Base-by-base conservation (phyloP, 2,329 filamentous ascomycete genomes). In the Geoglossum cookeanum region DNA sequence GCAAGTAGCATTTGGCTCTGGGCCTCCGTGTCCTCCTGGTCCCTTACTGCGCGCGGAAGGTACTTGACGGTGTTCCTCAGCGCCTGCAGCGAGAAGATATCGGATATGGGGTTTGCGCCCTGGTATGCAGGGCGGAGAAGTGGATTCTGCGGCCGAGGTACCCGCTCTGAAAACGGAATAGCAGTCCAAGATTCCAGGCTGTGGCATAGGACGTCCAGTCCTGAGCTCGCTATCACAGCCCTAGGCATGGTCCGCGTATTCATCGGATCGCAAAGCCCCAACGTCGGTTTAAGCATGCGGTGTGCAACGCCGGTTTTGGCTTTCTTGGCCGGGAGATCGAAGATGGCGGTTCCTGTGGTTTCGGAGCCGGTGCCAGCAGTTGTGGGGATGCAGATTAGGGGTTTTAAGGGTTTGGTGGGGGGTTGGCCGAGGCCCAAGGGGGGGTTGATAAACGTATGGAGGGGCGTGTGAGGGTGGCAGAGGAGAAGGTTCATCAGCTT, bases 401-500 rank as follows among this genome's bases (percentile, higher is more conserved):
- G 88, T 63, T 78, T 81, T 13, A 94, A 75, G 48, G 79, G 77
- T 58, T 78, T 79, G 33, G 80, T 80, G 59, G 94, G 84, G 0
- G 87, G 87, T 29, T 79, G 71, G 3, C 92, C 92, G 61, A 85
- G 88, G 59, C 92, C 92, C 0, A 97, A 74, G 0, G 92, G 92
- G 0, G 91, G 91, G 66, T 97, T 97, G 69, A 98, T 92, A 64
- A 98, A 98, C 74, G 98, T 91, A 39, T 97, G 77, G 67, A 98
- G 96, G 64, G 92, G 87, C 37, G 91, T 91, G 6, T 96, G 85
- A 0, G 90, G 90, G 67, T 89, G 96, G 61, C 81, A 83, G 0
- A 84, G 86, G 72, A 97, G 97, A 0, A 98, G 78, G 67, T 98
- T 98, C 90, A 98, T 97, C 58, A 98, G 77, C 71, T 98, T 98